Base-by-base conservation (phyloP, 116 monocot genomes). In the Dioscorea cayenensis region DNA sequence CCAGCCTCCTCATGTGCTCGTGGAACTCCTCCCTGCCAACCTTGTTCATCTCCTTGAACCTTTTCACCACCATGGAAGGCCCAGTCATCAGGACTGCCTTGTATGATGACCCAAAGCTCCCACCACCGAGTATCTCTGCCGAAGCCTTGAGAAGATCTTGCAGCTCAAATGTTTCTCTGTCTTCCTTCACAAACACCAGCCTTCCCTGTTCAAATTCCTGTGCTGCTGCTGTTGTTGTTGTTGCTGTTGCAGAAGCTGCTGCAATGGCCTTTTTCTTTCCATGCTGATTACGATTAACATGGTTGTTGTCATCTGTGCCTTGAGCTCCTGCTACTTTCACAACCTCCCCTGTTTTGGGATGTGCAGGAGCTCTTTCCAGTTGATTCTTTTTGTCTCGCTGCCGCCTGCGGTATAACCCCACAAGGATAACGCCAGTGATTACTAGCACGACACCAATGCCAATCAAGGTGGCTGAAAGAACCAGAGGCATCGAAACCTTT, bases 1-100 rank as follows among this genome's bases (percentile, higher is more conserved):
- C 94, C 5, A 94, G 64, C 70, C 87, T 76, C 65, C 85, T 83
- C 94, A 94, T 94, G 71, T 94, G 90, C 83, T 85, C 85, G 3
- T 85, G 76, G 66, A 94, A 94, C 19, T 94, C 90, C 72, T 90
- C 90, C 71, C 59, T 79, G 28, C 87, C 85, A 20, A 83, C 72
- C 0, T 79, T 78, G 51, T 90, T 90, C 90, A 94, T 90, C 48
- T 87, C 87, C 79, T 69, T 83, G 71, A 83, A 94, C 79, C 87
- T 79, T 74, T 90, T 90, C 28, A 90, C 94, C 25, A 89, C 90
- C 49, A 82, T 67, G 14, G 83, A 61, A 7, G 67, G 63, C 2
- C 87, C 87, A 19, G 43, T 66, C 29, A 61, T 5, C 20, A 94
- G 52, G 21, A 76, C 69, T 36, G 85, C 90, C 86, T 84, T 85